Percentiles rank a stretch among this genome's conserved stretches.
Evolutionary conservation across 768 basidiomycete genomes (phyloP).

Genomic region (Dentipellis fragilis): DNA sequence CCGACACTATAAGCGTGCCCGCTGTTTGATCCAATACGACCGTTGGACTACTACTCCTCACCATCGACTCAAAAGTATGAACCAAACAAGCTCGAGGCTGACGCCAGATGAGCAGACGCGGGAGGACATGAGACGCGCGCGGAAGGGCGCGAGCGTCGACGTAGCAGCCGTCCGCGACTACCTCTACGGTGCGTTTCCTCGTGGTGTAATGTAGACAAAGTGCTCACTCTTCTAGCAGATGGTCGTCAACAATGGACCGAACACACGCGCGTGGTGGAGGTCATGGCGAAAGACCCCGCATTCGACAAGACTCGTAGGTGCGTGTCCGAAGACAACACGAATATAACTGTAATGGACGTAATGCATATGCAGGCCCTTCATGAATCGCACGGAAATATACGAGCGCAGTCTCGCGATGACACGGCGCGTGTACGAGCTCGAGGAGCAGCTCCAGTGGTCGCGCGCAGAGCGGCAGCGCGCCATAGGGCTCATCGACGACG

Average conservation of each 20-base stretch:
- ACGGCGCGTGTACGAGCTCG: constrained; percentile 50
- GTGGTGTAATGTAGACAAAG: not conserved
- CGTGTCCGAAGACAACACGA: not conserved
- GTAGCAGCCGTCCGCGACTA: not conserved
- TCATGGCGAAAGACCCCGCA: constrained; percentile 43
- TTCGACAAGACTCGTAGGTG: constrained; percentile 54
- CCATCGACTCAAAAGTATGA: too few species aligned
- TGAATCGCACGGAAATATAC: constrained; percentile 49
- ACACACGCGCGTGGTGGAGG: constrained; percentile 30
- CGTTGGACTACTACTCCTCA: too few species aligned
- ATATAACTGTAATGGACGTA: not conserved
- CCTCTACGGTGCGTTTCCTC: not conserved
- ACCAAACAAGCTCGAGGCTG: not conserved
- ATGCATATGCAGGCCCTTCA: constrained; percentile 34
- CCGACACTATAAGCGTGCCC: too few species aligned
- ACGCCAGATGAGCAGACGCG: not conserved
- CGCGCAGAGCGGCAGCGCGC: constrained; percentile 37
- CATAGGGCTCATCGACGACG: constrained; percentile 39
- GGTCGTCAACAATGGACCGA: constrained; percentile 40
- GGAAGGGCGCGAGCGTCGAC: not conserved
- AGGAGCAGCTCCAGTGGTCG: constrained; percentile 43
- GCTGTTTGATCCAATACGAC: too few species aligned
- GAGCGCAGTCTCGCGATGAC: constrained; percentile 42
- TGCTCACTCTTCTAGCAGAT: constrained; percentile 25
- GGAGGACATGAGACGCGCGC: not conserved